These are phyloP conservation scores for Cadophora luteo-olivacea DNA, from an alignment of 2,329 filamentous ascomycete genomes.

Conservation along the genomic window DNA sequence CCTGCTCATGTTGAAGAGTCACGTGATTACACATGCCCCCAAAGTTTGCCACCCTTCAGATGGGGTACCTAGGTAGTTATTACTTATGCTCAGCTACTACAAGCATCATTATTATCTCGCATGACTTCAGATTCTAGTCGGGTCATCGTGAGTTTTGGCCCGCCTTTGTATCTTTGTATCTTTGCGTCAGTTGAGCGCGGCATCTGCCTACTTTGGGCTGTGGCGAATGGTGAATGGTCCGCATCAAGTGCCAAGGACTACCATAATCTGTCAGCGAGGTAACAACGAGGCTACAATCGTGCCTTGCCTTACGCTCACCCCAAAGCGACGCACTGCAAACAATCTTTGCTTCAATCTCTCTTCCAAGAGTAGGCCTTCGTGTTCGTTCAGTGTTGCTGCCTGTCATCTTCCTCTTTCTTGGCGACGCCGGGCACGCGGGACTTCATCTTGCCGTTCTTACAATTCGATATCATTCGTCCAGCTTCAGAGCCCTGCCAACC, in stretches of 20 bases:
- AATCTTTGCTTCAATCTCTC: neutral
- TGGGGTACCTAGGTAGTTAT: too few species aligned
- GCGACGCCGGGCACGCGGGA: neutral
- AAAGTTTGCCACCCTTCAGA: too few species aligned
- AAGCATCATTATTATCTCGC: neutral
- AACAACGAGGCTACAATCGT: neutral
- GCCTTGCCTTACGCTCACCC: neutral
- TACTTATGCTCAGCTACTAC: neutral
- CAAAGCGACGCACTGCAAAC: neutral
- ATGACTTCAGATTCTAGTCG: neutral
- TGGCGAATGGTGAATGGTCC: neutral
- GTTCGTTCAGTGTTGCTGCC: slow-evolving; percentile 14
- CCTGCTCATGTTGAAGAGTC: too few species aligned
- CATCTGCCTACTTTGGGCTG: neutral
- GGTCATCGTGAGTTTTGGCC: too few species aligned
- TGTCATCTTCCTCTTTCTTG: slow-evolving; percentile 4
- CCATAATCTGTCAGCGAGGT: neutral
- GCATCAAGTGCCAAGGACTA: neutral
- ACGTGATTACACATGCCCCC: too few species aligned
- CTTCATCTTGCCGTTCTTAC: slow-evolving; percentile 16
- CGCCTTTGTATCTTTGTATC: neutral
- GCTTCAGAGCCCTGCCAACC: neutral
- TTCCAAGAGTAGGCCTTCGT: neutral
- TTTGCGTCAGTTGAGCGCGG: neutral
- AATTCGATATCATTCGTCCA: neutral